Conservation (phyloP, 2,329 filamentous ascomycete genomes). For the Fusarium sp. region DNA sequence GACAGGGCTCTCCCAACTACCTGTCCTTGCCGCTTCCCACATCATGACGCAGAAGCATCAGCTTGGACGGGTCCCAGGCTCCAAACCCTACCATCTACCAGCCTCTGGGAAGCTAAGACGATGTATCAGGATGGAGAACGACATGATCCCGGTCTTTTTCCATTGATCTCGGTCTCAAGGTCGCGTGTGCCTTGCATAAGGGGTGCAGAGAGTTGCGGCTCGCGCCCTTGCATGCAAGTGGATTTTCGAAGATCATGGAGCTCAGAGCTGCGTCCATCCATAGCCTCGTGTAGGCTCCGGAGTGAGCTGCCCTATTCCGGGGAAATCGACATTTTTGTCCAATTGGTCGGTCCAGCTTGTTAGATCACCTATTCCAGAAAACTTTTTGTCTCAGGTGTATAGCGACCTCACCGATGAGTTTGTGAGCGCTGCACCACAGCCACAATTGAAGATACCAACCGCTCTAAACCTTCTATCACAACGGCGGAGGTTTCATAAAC, state of each 20-base stretch:
- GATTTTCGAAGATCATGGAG: conserved; percentile 21
- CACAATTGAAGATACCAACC: too few relatives aligned
- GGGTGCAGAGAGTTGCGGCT: conserved; percentile 19
- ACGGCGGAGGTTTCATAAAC: too few relatives aligned
- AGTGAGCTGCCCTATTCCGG: conserved; percentile 4
- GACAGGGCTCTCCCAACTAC: background rate
- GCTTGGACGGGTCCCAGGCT: conserved; percentile 1
- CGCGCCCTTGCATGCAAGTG: conserved; percentile 30
- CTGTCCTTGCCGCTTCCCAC: background rate
- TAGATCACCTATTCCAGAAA: background rate
- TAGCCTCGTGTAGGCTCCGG: conserved; percentile 7
- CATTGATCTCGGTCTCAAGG: conserved; percentile 3
- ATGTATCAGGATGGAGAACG: conserved; percentile 1
- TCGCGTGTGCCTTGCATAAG: conserved; percentile 40
- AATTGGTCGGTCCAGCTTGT: background rate
- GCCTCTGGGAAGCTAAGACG: conserved; percentile 25
- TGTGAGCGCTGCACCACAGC: background rate
- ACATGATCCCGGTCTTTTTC: conserved; percentile 11
- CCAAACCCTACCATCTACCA: conserved; percentile 15
- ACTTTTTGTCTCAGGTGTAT: background rate
- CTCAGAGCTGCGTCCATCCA: background rate
- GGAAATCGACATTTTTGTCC: background rate
- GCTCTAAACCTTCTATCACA: too few relatives aligned
- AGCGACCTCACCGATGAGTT: background rate
- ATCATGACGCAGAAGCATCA: conserved; percentile 22